A percentile compares a stretch with the other conserved stretches of the same genome.
These are phyloP conservation scores for Letharia columbiana DNA, from an alignment of 495 filamentous ascomycete species.

Conservation along the genomic window DNA sequence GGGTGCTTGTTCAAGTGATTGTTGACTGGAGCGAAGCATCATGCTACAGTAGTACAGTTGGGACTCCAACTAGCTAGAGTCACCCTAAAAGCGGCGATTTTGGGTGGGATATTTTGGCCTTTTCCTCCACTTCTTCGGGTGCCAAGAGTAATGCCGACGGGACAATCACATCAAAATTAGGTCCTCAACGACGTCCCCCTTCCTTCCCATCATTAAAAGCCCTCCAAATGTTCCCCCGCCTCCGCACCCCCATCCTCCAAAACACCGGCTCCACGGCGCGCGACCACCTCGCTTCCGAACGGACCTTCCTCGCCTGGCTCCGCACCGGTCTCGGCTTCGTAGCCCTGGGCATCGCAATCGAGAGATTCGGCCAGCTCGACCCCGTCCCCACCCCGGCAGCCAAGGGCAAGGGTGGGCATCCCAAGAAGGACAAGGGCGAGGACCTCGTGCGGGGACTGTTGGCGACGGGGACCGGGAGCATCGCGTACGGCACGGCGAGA, in stretches of 20 bases:
- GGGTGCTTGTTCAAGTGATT: too few species aligned
- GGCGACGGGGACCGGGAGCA: neutral
- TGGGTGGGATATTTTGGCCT: too few species aligned
- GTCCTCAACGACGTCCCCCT: neutral
- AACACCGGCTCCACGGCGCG: constrained; percentile 36
- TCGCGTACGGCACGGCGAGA: neutral
- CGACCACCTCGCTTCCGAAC: constrained; percentile 46
- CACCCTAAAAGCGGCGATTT: too few species aligned
- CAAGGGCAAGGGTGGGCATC: neutral
- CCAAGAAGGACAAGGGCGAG: neutral
- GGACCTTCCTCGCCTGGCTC: constrained; percentile 48
- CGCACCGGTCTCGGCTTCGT: constrained; percentile 47
- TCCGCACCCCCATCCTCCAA: constrained; percentile 27
- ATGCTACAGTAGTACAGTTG: too few species aligned
- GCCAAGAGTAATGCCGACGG: too few species aligned
- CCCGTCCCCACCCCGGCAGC: neutral
- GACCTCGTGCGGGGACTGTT: neutral
- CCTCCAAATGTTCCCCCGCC: neutral
- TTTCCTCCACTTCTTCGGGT: too few species aligned
- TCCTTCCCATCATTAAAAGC: neutral
- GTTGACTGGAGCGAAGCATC: too few species aligned
- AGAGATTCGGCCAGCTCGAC: constrained; percentile 19
- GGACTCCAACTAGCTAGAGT: too few species aligned
- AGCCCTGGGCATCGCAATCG: constrained; percentile 39
- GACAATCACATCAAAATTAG: too few species aligned